phyloP scores from a whole-genome alignment of 768 basidiomycete species.

The Boletus tomentosulus region DNA sequence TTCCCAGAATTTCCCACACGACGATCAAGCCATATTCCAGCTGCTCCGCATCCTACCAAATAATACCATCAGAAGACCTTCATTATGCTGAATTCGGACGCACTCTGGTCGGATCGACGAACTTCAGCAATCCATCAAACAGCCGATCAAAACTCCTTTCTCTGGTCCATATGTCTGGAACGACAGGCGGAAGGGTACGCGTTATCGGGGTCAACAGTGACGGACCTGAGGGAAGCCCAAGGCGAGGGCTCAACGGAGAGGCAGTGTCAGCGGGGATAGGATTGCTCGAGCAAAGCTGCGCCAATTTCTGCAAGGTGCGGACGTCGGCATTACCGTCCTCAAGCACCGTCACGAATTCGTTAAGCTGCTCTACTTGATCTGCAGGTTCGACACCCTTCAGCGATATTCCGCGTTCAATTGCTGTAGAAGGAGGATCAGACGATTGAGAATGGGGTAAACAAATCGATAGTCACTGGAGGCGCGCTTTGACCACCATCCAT shows the following conservation, averaged over 20 bases:
- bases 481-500: slow-evolving; percentile 82
- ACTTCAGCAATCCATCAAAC: slow-evolving; percentile 60
- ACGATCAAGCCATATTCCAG: slow-evolving; percentile 78
- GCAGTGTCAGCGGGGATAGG: slow-evolving; percentile 40
- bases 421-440: slow-evolving; percentile 17
- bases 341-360: slow-evolving; percentile 50
- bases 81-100: slow-evolving; percentile 14
- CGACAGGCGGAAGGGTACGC: slow-evolving; percentile 37
- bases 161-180: slow-evolving; percentile 66
- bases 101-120: slow-evolving; percentile 63
- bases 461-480: slow-evolving; percentile 52
- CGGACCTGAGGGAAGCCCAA: slow-evolving; percentile 50
- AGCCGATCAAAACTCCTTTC: slow-evolving; percentile 67
- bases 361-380: slow-evolving; percentile 48
- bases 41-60: slow-evolving; percentile 51
- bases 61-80: background rate
- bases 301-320: slow-evolving; percentile 59
- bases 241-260: slow-evolving; percentile 52
- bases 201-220: slow-evolving; percentile 48
- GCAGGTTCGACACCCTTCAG: slow-evolving; percentile 35
- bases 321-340: slow-evolving; percentile 50
- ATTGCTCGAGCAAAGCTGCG: slow-evolving; percentile 58
- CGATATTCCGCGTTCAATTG: slow-evolving; percentile 45
- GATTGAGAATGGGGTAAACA: background rate
- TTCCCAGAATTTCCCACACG: slow-evolving; percentile 79